Evolutionary conservation across 75 land plant species (phyloP), one percentile per base, ranked within the genome.

Genomic region (Ceratopteris richardii): DNA sequence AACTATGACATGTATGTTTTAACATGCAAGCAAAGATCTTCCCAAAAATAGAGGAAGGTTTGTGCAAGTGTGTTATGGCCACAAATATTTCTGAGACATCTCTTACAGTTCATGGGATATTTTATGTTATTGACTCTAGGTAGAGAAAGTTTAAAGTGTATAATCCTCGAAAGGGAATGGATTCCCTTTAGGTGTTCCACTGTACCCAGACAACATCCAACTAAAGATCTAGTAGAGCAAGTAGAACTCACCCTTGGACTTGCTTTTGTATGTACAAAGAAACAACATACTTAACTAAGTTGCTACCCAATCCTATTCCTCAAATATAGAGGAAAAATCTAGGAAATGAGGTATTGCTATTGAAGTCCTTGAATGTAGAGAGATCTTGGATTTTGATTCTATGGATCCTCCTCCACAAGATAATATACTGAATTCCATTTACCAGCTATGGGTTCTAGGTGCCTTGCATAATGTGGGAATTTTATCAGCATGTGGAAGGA

Each of bases 401-500:
- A 93, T 93, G 98, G 98, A 93, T 46, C 96, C 98, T 27, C 98
- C 98, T 22, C 98, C 98, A 16, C 96, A 89, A 62, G 98, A 93
- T 4, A 93, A 93, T 60, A 93, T 93, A 25, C 81, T 93, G 29
- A 93, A 89, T 62, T 93, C 98, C 31, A 93, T 93, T 90, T 93
- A 93, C 64, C 98, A 93, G 85, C 80, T 93, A 48, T 93, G 98
- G 98, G 84, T 89, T 1, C 68, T 93, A 36, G 96, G 98, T 31
- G 98, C 98, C 22, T 80, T 93, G 20, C 79, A 86, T 70, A 93
- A 93, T 63, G 90, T 86, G 21, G 98, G 98, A 28, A 56, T 72
- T 29, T 74, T 93, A 39, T 86, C 96, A 14, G 71, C 69, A 13
- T 59, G 89, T 50, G 98, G 98, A 9, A 73, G 90, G 80, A 93